Evolutionary conservation across 129 eudicot genomes (phyloP), one percentile per base, ranked within the genome.

Genomic region (Ambrosia artemisiifolia): DNA sequence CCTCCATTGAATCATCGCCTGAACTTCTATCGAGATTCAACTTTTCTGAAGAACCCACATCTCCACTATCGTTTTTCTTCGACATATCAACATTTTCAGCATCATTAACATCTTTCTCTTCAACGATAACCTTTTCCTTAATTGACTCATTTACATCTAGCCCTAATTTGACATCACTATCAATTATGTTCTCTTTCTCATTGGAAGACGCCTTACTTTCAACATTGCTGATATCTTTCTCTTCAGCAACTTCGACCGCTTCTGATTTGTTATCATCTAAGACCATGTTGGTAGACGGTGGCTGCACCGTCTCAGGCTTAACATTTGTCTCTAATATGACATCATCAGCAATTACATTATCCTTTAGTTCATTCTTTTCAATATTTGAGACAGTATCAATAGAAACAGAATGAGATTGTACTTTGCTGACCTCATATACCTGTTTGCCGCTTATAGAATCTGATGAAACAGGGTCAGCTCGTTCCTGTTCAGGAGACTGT

Each of bases 341-440:
- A 90, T 84, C 83, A 83, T 87, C 95, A 87, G 85, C 84, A 85
- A 80, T 83, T 80, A 90, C 75, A 79, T 85, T 84, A 85, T 85
- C 89, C 86, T 89, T 87, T 85, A 82, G 76, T 71, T 87, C 95
- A 84, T 74, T 87, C 66, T 88, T 87, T 78, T 90, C 98, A 82
- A 54, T 75, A 85, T 73, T 75, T 53, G 92, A 73, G 75, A 82
- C 71, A 89, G 89, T 78, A 80, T 87, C 98, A 82, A 85, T 72
- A 82, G 95, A 83, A 87, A 87, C 78, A 85, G 88, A 82, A 83
- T 92, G 89, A 93, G 90, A 74, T 78, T 70, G 77, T 89, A 87
- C 87, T 81, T 77, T 82, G 91, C 81, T 85, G 96, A 87, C 92
- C 88, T 89, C 95, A 84, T 75, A 77, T 83, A 92, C 95, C 96